Evolutionary conservation across 2,329 filamentous ascomycete genomes (phyloP), one percentile per base, ranked within the genome.

Genomic region (Colletotrichum horii): DNA sequence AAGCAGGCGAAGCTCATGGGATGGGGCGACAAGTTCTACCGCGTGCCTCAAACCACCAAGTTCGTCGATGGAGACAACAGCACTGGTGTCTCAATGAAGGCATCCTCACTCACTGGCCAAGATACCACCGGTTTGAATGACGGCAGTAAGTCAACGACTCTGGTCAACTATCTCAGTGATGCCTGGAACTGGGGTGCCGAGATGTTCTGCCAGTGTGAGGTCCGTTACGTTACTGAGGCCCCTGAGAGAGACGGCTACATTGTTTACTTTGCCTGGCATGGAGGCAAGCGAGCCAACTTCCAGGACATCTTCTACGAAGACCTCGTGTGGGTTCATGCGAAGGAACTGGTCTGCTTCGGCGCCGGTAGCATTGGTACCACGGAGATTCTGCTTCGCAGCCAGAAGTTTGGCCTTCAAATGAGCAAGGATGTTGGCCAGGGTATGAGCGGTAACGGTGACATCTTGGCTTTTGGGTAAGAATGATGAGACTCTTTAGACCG

Each of bases 151-250:
- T 93, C 89, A 26, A 92, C 90, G 9, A 93, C 91, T 0, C 85
- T 92, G 2, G 91, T 93, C 43, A 94, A 92, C 2, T 94, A 94
- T 79, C 84, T 94, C 12, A 88, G 90, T 9, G 93, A 94, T 81
- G 92, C 93, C 2, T 94, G 92, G 92, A 93, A 93, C 79, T 93
- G 92, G 91, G 93, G 92, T 12, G 91, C 93, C 15, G 92, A 94
- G 79, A 90, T 94, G 82, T 94, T 94, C 77, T 94, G 92, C 82
- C 89, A 92, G 78, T 92, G 91, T 73, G 92, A 94, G 81, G 93
- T 94, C 3, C 87, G 90, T 65, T 90, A 93, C 78, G 85, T 94
- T 66, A 88, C 90, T 68, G 89, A 91, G 80, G 87, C 88, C 55
- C 71, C 78, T 1, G 81, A 82, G 0, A 83, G 83, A 4, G 87